phyloP scores from a whole-genome alignment of 306 rosid genomes.

The Prunus armeniaca region DNA sequence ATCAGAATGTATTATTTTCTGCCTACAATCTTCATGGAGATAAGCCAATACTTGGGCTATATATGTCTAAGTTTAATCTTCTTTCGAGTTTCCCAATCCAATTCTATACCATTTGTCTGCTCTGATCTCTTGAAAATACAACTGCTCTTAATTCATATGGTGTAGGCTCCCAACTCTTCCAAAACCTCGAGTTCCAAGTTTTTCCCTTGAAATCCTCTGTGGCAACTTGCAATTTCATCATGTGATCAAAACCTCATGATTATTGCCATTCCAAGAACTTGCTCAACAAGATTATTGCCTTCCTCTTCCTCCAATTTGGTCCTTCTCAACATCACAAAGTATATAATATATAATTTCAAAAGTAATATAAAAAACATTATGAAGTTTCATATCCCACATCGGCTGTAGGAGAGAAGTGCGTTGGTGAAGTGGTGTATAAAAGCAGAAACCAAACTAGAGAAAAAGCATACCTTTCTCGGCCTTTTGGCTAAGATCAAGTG shows the following conservation, averaged over 20 bases:
- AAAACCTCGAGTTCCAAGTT: conserved; percentile 13
- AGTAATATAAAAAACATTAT: no score
- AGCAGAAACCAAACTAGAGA: neutral
- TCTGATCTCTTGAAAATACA: conserved; percentile 13
- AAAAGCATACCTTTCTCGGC: neutral
- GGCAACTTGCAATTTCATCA: neutral
- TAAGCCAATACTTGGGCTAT: conserved; percentile 23
- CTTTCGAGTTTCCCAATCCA: conserved; percentile 21
- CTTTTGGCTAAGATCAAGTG: neutral
- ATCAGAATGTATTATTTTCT: conserved; percentile 16
- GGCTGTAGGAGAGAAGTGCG: neutral
- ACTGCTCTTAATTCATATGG: conserved; percentile 7
- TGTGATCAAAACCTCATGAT: neutral
- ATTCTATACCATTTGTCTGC: neutral
- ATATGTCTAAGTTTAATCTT: conserved; percentile 7
- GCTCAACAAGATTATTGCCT: no score
- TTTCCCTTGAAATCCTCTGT: conserved; percentile 13
- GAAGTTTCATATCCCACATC: neutral
- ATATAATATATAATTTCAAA: no score
- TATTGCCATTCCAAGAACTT: no score
- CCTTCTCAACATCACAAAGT: no score
- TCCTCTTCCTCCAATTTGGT: no score
- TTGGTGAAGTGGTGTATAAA: neutral
- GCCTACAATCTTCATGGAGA: conserved; percentile 27
- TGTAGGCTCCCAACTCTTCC: conserved; percentile 12